A percentile compares a stretch with the other conserved stretches of the same genome.
Evolutionary conservation across 164 flowering plant species (phyloP).

Genomic region (Brasenia schreberi): DNA sequence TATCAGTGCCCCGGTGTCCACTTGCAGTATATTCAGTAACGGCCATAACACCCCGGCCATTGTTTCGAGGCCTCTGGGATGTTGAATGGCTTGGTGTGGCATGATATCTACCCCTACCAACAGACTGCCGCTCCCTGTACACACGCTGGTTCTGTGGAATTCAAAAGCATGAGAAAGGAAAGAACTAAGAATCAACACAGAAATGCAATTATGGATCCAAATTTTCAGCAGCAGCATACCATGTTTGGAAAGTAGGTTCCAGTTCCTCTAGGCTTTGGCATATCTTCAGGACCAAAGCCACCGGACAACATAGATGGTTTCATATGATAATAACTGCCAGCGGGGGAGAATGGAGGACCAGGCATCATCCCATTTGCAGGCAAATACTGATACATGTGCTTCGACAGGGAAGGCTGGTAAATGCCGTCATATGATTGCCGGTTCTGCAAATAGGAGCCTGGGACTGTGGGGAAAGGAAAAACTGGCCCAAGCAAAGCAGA

Average conservation of each 20-base stretch:
- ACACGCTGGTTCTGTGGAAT: constrained; percentile 47
- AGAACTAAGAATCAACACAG: background rate
- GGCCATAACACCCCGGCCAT: constrained; percentile 22
- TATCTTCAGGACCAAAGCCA: constrained; percentile 35
- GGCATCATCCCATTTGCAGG: constrained; percentile 30
- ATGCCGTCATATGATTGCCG: constrained; percentile 18
- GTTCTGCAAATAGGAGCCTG: constrained; percentile 1
- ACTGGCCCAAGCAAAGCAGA: background rate
- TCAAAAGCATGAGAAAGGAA: constrained; percentile 5
- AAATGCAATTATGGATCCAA: background rate
- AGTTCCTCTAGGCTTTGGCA: constrained; percentile 56
- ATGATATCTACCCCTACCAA: constrained; percentile 36
- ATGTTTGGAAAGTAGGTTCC: constrained; percentile 77
- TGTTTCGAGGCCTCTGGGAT: constrained; percentile 28
- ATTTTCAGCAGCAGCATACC: constrained; percentile 27
- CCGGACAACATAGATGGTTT: constrained; percentile 25
- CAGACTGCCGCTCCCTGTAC: constrained; percentile 26
- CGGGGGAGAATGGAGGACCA: constrained; percentile 24
- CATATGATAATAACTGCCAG: constrained; percentile 5
- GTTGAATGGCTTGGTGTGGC: constrained; percentile 6
- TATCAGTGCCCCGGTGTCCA: constrained; percentile 14
- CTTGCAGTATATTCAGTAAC: constrained; percentile 10
- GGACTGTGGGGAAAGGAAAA: background rate
- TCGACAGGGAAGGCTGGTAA: constrained; percentile 19
- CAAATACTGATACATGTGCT: constrained; percentile 16